A percentile compares a stretch with the other conserved stretches of the same genome.
Evolutionary conservation across 2,329 filamentous ascomycete genomes (phyloP).

Genomic region (Pseudopyricularia cyperi): DNA sequence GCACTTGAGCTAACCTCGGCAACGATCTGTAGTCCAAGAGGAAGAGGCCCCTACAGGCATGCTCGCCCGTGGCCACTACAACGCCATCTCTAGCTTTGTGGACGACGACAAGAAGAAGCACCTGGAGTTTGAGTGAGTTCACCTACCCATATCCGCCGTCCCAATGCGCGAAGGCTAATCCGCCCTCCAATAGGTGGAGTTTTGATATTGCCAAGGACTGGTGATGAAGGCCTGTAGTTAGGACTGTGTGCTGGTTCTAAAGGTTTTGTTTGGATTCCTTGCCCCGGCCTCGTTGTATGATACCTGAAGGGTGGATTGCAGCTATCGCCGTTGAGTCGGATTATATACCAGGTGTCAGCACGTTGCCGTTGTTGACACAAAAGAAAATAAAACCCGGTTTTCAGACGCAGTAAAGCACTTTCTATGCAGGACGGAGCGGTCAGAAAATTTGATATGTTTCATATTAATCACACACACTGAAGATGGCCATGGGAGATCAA

Average conservation of each 20-base stretch:
- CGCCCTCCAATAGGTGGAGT: slow-evolving; percentile 44
- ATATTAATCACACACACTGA: too few species aligned
- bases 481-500: too few species aligned
- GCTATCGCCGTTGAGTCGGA: background rate
- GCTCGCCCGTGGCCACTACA: slow-evolving; percentile 81
- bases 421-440: too few species aligned
- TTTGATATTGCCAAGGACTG: slow-evolving; percentile 97
- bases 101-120: slow-evolving; percentile 91
- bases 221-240: slow-evolving; percentile 25
- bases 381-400: background rate
- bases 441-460: too few species aligned
- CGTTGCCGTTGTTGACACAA: background rate
- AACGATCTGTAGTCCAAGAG: slow-evolving; percentile 52
- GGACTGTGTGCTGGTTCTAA: background rate
- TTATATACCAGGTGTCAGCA: background rate
- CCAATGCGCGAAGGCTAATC: background rate
- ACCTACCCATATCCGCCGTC: background rate
- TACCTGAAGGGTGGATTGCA: background rate
- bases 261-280: background rate
- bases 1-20: background rate
- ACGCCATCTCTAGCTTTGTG: slow-evolving; percentile 77
- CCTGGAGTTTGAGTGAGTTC: slow-evolving; percentile 58
- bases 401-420: background rate
- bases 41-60: slow-evolving; percentile 90
- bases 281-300: background rate